A percentile compares a stretch with the other conserved stretches of the same genome.
Conservation (phyloP, 2,329 filamentous ascomycete species). For the Phialemonium atrogriseum region DNA sequence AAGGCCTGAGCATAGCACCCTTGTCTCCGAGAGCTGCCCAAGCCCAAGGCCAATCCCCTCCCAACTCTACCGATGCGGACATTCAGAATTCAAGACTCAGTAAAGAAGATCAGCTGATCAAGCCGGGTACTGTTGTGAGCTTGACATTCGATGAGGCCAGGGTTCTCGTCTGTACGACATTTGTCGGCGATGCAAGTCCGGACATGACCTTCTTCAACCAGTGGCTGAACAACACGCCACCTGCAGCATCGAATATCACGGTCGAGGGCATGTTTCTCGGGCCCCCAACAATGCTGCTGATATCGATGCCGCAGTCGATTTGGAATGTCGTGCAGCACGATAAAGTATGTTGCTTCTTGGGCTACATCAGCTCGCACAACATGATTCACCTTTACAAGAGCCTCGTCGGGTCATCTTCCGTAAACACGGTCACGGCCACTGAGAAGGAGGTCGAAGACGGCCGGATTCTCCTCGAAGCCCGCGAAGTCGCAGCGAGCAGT, state of each 20-base stretch:
- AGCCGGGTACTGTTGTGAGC: constrained; percentile 40
- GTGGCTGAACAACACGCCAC: constrained; percentile 54
- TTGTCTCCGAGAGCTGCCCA: constrained; percentile 24
- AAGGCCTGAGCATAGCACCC: constrained; percentile 44
- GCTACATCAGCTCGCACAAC: constrained; percentile 59
- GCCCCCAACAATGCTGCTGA: constrained; percentile 56
- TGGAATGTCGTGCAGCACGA: constrained; percentile 59
- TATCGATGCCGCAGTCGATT: constrained; percentile 56
- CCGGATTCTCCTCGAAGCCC: constrained; percentile 45
- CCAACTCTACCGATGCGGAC: constrained; percentile 18
- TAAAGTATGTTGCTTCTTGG: constrained; percentile 58
- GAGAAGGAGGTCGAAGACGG: constrained; percentile 50
- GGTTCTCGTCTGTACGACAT: constrained; percentile 59
- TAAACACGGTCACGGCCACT: constrained; percentile 35
- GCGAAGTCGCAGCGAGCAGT: constrained; percentile 34
- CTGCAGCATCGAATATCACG: constrained; percentile 48
- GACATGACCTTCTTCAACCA: constrained; percentile 60
- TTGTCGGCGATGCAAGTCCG: constrained; percentile 55
- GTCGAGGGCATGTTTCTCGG: constrained; percentile 63
- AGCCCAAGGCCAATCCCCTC: constrained; percentile 21
- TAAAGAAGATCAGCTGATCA: constrained; percentile 33
- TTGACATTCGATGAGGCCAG: constrained; percentile 54
- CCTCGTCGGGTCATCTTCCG: constrained; percentile 39
- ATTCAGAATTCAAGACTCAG: constrained; percentile 14
- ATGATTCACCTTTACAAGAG: constrained; percentile 57